These are phyloP conservation scores for Fusarium globosum DNA, from an alignment of 2,329 filamentous ascomycete genomes.

Conservation along the genomic window DNA sequence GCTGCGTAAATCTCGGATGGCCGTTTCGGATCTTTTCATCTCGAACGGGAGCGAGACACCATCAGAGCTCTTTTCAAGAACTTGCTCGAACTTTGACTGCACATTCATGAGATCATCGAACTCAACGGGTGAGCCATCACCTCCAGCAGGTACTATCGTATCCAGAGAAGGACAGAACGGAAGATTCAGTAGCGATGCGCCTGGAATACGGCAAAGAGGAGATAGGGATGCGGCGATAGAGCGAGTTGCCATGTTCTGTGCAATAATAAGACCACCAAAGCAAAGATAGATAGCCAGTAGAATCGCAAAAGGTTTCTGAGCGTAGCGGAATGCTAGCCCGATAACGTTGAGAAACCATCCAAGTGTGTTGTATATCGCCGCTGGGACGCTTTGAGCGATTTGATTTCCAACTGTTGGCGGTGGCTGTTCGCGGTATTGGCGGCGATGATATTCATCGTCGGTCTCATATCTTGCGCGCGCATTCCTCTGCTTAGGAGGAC, in stretches of 20 bases:
- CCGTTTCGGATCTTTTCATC: conserved; percentile 81
- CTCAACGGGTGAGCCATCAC: conserved; percentile 59
- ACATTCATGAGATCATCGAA: conserved; percentile 81
- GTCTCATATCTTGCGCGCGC: conserved; percentile 25
- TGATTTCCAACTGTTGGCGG: conserved; percentile 44
- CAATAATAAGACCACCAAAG: conserved; percentile 67
- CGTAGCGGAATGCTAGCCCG: conserved; percentile 67
- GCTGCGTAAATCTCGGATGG: conserved; percentile 78
- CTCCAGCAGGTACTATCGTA: conserved; percentile 42
- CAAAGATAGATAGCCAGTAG: conserved; percentile 70
- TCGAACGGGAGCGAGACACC: conserved; percentile 77
- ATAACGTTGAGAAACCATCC: conserved; percentile 67
- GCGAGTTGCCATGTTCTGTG: conserved; percentile 70
- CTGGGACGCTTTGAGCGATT: conserved; percentile 52
- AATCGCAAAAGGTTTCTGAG: conserved; percentile 73
- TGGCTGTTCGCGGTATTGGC: conserved; percentile 12
- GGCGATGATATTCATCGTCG: conserved; percentile 30
- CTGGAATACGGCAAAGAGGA: conserved; percentile 77
- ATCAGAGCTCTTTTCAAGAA: conserved; percentile 74
- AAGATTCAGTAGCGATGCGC: conserved; percentile 68
- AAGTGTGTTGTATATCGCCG: conserved; percentile 53
- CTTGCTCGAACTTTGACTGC: conserved; percentile 80
- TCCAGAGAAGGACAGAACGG: conserved; percentile 67
- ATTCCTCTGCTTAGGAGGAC: conserved; percentile 42
- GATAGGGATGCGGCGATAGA: conserved; percentile 72